Evolutionary conservation across 1,284 basidiomycete genomes (phyloP).

Genomic region (Heliocybe sulcata): DNA sequence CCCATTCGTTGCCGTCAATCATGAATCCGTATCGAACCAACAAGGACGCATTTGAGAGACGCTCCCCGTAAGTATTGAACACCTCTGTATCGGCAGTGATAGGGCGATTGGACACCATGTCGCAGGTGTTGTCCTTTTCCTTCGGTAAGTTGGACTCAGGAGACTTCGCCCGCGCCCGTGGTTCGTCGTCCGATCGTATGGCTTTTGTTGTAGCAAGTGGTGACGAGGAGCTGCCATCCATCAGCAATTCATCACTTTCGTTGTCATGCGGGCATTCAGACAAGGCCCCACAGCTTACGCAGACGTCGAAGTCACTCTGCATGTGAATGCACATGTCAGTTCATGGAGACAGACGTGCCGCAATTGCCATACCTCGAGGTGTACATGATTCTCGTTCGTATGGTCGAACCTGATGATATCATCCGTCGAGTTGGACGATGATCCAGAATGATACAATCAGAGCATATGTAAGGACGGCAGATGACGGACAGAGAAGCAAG

Average conservation of each 20-base stretch:
- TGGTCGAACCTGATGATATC: slow-evolving; percentile 71
- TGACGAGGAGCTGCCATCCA: not conserved
- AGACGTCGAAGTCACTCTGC: slow-evolving; percentile 81
- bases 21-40: slow-evolving; percentile 73
- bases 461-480: too few relatives aligned
- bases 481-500: not conserved
- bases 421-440: slow-evolving; percentile 5
- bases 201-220: not conserved
- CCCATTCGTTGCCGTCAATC: slow-evolving; percentile 56
- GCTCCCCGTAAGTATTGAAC: slow-evolving; percentile 83
- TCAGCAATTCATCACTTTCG: slow-evolving; percentile 12
- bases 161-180: not conserved
- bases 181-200: not conserved
- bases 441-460: too few relatives aligned
- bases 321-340: not conserved
- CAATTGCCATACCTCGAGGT: slow-evolving; percentile 51
- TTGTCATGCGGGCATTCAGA: slow-evolving; percentile 69
- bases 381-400: slow-evolving; percentile 62
- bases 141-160: not conserved
- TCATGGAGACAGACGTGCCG: not conserved
- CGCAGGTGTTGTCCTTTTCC: slow-evolving; percentile 29
- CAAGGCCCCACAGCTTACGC: slow-evolving; percentile 72
- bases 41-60: slow-evolving; percentile 63
- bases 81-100: slow-evolving; percentile 56
- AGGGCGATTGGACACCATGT: slow-evolving; percentile 56